A percentile compares a stretch with the other conserved stretches of the same genome.
Evolutionary conservation across 140 eudicot species (phyloP).

Genomic region (Erigeron philadelphicus): DNA sequence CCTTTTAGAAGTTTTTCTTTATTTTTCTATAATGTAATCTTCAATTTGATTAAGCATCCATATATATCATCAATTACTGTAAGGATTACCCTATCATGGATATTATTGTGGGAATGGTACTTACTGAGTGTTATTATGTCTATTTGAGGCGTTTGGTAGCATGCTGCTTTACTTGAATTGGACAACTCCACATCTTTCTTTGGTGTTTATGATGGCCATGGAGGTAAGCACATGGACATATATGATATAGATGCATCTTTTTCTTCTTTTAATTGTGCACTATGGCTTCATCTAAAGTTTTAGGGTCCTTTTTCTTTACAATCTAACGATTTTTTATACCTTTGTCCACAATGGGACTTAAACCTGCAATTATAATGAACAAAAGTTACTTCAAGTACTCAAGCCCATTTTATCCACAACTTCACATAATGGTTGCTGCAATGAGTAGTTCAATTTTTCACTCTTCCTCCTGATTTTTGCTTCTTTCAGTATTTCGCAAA

Average conservation of each 20-base stretch:
- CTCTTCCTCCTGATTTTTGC: background rate
- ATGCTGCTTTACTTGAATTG: slow-evolving; percentile 81
- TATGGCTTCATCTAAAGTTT: slow-evolving; percentile 13
- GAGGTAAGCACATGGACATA: slow-evolving; percentile 56
- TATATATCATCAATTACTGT: background rate
- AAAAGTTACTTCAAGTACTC: slow-evolving; percentile 10
- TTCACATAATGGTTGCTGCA: background rate
- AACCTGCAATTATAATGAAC: background rate
- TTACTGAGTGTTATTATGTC: slow-evolving; percentile 9
- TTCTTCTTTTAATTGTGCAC: slow-evolving; percentile 9
- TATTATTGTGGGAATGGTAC: slow-evolving; percentile 16
- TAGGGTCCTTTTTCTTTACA: background rate
- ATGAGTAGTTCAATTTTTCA: background rate
- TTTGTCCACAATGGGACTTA: no score
- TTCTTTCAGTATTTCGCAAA: background rate
- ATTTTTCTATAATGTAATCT: slow-evolving; percentile 3
- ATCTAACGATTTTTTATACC: no score
- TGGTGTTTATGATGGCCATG: slow-evolving; percentile 99
- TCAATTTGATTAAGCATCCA: background rate
- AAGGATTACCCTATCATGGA: slow-evolving; percentile 8
- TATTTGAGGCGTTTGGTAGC: slow-evolving; percentile 50
- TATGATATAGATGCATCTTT: slow-evolving; percentile 8
- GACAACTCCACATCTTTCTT: slow-evolving; percentile 81
- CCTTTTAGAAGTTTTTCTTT: background rate
- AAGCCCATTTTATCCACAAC: slow-evolving; percentile 1